phyloP scores from a whole-genome alignment of 148 eudicot species.

The Spergularia marina region DNA sequence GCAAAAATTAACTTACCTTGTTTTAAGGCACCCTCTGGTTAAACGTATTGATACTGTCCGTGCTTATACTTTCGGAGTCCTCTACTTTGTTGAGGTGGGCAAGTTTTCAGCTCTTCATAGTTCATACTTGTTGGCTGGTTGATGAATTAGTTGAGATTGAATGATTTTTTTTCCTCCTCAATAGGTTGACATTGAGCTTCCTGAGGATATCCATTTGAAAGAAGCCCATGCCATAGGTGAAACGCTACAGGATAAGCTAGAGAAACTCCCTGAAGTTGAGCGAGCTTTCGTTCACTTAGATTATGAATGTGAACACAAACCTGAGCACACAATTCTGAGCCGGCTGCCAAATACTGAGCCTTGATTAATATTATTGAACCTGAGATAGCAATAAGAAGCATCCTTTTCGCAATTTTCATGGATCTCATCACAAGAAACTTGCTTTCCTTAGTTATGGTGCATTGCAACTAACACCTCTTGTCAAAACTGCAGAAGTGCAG shows the following conservation, averaged over 20 bases:
- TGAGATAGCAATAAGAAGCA: not conserved
- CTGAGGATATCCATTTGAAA: slow-evolving; percentile 72
- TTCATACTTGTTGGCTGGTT: not conserved
- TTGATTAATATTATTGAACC: slow-evolving; percentile 26
- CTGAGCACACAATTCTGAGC: slow-evolving; percentile 80
- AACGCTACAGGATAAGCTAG: slow-evolving; percentile 70
- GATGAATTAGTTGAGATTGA: not conserved
- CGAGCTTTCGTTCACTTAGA: slow-evolving; percentile 94
- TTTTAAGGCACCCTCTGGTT: slow-evolving; percentile 68
- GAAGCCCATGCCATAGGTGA: slow-evolving; percentile 91
- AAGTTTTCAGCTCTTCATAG: not conserved
- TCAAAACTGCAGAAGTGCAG: too few species aligned
- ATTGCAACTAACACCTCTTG: too few species aligned
- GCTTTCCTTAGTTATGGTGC: not conserved
- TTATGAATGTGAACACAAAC: slow-evolving; percentile 86
- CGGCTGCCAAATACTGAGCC: slow-evolving; percentile 73
- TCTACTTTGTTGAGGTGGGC: slow-evolving; percentile 92
- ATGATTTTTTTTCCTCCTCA: not conserved
- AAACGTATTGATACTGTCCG: slow-evolving; percentile 94
- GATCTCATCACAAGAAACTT: not conserved
- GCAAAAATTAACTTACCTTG: slow-evolving; percentile 88
- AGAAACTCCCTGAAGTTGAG: slow-evolving; percentile 88
- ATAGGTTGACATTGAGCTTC: slow-evolving; percentile 93
- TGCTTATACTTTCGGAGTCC: slow-evolving; percentile 88
- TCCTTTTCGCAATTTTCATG: not conserved